Evolutionary conservation across 1,284 basidiomycete species (phyloP).

Genomic region (Irpex sp.): DNA sequence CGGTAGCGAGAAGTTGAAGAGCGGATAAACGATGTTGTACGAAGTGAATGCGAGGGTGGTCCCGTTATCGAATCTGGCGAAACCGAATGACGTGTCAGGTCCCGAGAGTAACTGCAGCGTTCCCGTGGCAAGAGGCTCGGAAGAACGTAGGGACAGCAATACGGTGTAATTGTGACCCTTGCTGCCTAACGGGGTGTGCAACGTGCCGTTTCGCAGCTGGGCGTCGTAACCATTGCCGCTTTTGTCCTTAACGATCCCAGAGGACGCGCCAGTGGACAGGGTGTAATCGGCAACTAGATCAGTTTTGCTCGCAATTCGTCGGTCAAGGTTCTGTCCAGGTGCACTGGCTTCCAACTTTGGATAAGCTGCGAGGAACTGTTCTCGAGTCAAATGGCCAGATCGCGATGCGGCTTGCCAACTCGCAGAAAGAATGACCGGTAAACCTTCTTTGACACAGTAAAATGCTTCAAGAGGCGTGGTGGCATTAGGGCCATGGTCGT

Average conservation of each 20-base stretch:
- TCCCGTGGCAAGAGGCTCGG: constrained; percentile 5
- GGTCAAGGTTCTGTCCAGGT: constrained; percentile 23
- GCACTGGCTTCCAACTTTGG: constrained; percentile 19
- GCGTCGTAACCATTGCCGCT: constrained; percentile 25
- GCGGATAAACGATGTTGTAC: constrained; percentile 20
- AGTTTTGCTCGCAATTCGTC: constrained; percentile 17
- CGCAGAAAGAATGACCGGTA: constrained; percentile 22
- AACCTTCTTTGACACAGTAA: constrained; percentile 22
- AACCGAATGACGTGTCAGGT: constrained; percentile 22
- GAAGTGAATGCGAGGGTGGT: constrained; percentile 23
- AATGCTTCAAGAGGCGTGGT: constrained; percentile 23
- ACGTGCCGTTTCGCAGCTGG: constrained; percentile 8
- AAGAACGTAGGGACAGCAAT: constrained; percentile 18
- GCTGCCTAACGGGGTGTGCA: constrained; percentile 28
- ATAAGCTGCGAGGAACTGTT: constrained; percentile 20
- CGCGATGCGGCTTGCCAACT: constrained; percentile 22
- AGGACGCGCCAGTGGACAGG: constrained; percentile 2
- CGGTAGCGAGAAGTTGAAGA: constrained; percentile 20
- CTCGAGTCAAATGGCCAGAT: constrained; percentile 21
- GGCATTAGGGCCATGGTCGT: constrained; percentile 25
- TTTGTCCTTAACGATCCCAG: constrained; percentile 12
- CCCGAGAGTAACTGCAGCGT: constrained; percentile 17
- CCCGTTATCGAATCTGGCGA: constrained; percentile 10
- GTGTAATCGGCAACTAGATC: constrained; percentile 17
- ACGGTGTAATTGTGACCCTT: constrained; percentile 33